phyloP scores from a whole-genome alignment of 176 grass and related monocot species.

The Guadua angustifolia region DNA sequence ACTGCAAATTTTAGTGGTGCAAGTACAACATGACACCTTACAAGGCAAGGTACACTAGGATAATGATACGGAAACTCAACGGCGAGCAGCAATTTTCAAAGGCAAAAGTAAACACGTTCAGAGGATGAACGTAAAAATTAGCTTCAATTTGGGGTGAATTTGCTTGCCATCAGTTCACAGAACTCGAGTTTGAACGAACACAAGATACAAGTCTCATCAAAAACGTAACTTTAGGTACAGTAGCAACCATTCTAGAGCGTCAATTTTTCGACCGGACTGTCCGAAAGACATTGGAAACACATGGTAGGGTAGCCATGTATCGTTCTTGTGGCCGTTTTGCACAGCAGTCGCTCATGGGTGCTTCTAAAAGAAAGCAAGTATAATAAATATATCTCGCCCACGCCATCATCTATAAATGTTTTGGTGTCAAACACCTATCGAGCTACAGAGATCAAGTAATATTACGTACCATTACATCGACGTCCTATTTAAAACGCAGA shows the following conservation, averaged over 20 bases:
- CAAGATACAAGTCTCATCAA: not conserved
- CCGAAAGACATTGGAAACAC: not conserved
- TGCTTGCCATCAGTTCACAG: not conserved
- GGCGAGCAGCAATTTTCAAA: not conserved
- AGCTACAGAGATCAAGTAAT: no score
- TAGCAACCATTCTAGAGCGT: not conserved
- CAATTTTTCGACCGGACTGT: not conserved
- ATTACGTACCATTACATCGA: no score
- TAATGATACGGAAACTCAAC: not conserved
- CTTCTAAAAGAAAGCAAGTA: no score
- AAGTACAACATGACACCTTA: conserved; percentile 25
- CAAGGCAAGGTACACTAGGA: not conserved
- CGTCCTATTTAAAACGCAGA: no score
- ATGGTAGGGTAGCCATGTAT: not conserved
- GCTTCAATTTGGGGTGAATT: not conserved
- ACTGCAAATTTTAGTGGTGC: conserved; percentile 6
- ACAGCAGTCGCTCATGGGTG: no score
- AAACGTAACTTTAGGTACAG: not conserved
- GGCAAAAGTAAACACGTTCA: not conserved
- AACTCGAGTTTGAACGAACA: not conserved
- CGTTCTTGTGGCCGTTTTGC: no score
- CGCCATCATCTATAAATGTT: no score
- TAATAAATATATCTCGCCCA: no score
- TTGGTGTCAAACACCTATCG: no score
- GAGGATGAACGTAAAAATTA: not conserved